A percentile compares a stretch with the other conserved stretches of the same genome.
Conservation (phyloP, 2,329 filamentous ascomycete genomes). For the Colletotrichum liaoningense region DNA sequence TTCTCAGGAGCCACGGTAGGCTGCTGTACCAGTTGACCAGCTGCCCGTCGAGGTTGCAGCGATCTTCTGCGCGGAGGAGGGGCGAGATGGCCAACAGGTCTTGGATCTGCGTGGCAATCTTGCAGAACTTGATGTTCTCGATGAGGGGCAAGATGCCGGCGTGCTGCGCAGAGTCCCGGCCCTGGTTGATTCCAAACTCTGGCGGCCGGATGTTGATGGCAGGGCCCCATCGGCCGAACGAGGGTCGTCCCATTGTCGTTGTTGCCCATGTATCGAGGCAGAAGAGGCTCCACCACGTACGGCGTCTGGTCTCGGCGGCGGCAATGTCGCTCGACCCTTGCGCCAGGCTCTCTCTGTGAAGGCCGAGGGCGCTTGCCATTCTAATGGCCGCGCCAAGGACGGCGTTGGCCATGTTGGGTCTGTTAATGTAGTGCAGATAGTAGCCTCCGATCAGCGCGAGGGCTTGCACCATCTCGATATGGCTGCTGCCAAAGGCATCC, state of each 20-base stretch:
- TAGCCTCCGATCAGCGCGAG: slow-evolving; percentile 78
- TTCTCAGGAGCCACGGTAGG: slow-evolving; percentile 73
- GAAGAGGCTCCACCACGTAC: slow-evolving; percentile 82
- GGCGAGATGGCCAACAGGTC: slow-evolving; percentile 79
- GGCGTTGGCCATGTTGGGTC: slow-evolving; percentile 81
- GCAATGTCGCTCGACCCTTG: slow-evolving; percentile 58
- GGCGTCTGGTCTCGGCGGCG: slow-evolving; percentile 70
- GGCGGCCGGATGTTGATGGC: slow-evolving; percentile 76
- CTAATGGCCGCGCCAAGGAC: slow-evolving; percentile 77
- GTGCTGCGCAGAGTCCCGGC: slow-evolving; percentile 65
- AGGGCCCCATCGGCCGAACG: slow-evolving; percentile 74
- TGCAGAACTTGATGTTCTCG: slow-evolving; percentile 83
- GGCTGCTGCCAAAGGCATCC: slow-evolving; percentile 70
- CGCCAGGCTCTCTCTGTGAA: slow-evolving; percentile 72
- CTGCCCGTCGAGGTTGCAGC: slow-evolving; percentile 73
- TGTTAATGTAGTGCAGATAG: slow-evolving; percentile 83
- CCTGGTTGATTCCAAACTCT: slow-evolving; percentile 60
- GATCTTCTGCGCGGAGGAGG: slow-evolving; percentile 74
- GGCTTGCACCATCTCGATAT: slow-evolving; percentile 80
- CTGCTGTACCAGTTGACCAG: slow-evolving; percentile 79
- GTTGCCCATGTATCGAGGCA: slow-evolving; percentile 81
- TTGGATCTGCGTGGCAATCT: slow-evolving; percentile 82
- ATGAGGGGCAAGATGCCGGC: slow-evolving; percentile 77
- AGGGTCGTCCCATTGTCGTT: slow-evolving; percentile 77
- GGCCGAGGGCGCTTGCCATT: slow-evolving; percentile 79